Base-by-base conservation (phyloP, 495 filamentous ascomycete genomes). In the Lophium mytilinum region DNA sequence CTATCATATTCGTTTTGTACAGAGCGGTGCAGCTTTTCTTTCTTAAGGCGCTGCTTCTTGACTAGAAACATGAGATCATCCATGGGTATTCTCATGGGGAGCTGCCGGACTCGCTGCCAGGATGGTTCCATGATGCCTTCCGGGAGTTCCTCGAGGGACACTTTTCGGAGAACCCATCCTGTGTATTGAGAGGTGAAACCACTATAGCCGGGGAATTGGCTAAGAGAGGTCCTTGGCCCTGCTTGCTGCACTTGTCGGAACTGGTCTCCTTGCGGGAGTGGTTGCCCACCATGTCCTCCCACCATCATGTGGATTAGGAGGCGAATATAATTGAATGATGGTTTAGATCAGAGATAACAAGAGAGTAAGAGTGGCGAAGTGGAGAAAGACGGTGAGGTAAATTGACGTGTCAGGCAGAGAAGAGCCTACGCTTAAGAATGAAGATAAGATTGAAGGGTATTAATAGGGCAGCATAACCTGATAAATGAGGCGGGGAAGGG, bases 91-190 rank as follows among this genome's bases (percentile, higher is more conserved):
- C 10, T 37, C 49, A 52, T 52, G 14, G 12, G 12, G 33, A 34
- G 6, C 8, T 15, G 49, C 0, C 24, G 12, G 9, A 52, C 9
- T 7, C 49, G 11, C 33, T 52, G 12, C 49, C 49, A 52, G 6
- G 21, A 37, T 9, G 24, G 9, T 37, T 52, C 49, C n/a, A 52
- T 17, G 7, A 52, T 17, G 7, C 49, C 49, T 12, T 24, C 5
- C 9, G 12, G 14, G 8, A 52, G 49, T 1, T 37, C 14, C 1
- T 52, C 33, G 5, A 14, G n/a, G 34, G 49, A 30, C n/a, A 15
- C 21, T 40, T 52, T 52, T 15, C 17, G 9, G 49, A 52, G 24
- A 17, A 40, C 17, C 49, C 49, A 52, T 52, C 49, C 49, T 34
- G 21, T 5, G 34, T 36, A 52, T n/a, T 14, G 21, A 1, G 49